Evolutionary conservation across 2,329 filamentous ascomycete species (phyloP).

Genomic region (Verticillium tricorpus): DNA sequence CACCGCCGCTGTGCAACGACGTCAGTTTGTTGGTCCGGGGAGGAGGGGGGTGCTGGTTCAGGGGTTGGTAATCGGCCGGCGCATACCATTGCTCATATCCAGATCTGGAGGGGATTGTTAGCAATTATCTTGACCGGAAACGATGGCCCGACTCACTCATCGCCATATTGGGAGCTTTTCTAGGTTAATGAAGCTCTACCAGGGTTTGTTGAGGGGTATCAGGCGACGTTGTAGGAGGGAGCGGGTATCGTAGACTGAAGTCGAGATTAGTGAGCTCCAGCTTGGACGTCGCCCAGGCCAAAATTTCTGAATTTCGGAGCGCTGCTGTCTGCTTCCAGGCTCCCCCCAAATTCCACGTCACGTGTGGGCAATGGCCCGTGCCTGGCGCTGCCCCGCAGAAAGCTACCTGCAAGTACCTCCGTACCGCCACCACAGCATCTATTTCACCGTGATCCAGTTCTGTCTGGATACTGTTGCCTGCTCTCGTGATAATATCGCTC

Average conservation of each 20-base stretch:
- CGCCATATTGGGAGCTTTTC: constrained; percentile 13
- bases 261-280: constrained; percentile 2
- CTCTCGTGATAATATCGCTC: not conserved
- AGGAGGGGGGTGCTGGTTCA: not conserved
- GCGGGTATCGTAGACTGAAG: not conserved
- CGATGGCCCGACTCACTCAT: constrained; percentile 16
- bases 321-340: constrained; percentile 12
- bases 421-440: too few species aligned
- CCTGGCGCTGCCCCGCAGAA: not conserved
- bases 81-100: constrained; percentile 76
- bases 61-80: not conserved
- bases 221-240: not conserved
- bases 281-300: constrained; percentile 8
- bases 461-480: too few species aligned
- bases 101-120: constrained; percentile 56
- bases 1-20: constrained; percentile 50
- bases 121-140: constrained; percentile 12
- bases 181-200: not conserved
- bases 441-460: too few species aligned
- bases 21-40: not conserved
- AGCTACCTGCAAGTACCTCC: not conserved
- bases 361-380: not conserved
- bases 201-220: not conserved
- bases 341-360: not conserved
- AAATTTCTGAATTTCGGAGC: constrained; percentile 16